These are phyloP conservation scores for Pestalotiopsis sp. DNA, from an alignment of 2,329 filamentous ascomycete species.

Conservation along the genomic window DNA sequence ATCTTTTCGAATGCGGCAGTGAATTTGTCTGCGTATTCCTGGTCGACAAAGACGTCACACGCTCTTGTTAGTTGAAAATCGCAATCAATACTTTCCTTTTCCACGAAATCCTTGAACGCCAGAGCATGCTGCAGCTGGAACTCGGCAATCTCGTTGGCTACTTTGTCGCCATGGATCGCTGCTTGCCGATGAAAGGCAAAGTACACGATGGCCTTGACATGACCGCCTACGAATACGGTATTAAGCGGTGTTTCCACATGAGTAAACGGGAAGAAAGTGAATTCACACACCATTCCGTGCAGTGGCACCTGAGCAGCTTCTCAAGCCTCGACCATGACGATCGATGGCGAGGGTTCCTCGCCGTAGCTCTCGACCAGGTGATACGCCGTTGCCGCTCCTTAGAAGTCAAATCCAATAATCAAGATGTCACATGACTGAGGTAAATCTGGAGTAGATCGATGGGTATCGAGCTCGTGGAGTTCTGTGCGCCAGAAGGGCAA, in stretches of 20 bases:
- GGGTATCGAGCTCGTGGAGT: constrained; percentile 2
- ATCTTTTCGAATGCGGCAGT: constrained; percentile 19
- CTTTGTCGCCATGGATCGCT: constrained; percentile 18
- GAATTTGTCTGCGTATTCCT: not conserved
- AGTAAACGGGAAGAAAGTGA: constrained; percentile 12
- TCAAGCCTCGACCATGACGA: constrained; percentile 19
- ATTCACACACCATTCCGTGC: constrained; percentile 19
- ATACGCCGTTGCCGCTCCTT: constrained; percentile 25
- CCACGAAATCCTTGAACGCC: constrained; percentile 35
- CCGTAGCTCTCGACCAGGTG: constrained; percentile 29
- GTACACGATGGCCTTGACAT: constrained; percentile 36
- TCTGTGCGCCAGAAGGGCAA: not conserved
- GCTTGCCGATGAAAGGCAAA: constrained; percentile 18
- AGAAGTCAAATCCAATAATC: constrained; percentile 23
- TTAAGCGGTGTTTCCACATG: too few species aligned
- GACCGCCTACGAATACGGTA: constrained; percentile 19
- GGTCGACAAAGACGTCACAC: constrained; percentile 22
- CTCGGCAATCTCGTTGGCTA: constrained; percentile 28
- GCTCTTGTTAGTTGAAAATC: constrained; percentile 41
- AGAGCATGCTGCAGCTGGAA: constrained; percentile 28
- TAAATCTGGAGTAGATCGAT: constrained; percentile 11
- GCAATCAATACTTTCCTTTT: constrained; percentile 40
- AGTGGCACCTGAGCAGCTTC: constrained; percentile 21
- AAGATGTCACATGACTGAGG: constrained; percentile 20
- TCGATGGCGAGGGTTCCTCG: constrained; percentile 16